phyloP scores from a whole-genome alignment of 805 yeast genomes.

The Monosporozyma yasuniensis region DNA sequence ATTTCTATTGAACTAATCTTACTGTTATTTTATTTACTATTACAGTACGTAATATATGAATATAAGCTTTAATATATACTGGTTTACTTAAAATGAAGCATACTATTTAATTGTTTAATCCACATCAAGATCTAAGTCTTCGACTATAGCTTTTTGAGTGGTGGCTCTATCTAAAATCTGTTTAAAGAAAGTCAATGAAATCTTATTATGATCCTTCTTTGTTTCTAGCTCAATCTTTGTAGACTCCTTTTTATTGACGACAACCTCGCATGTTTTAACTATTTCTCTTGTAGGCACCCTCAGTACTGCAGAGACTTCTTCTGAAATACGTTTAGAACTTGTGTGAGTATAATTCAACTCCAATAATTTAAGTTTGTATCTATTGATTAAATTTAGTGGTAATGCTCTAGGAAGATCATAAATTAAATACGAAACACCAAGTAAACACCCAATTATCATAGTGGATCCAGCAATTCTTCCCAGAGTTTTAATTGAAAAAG shows the following conservation, averaged over 20 bases:
- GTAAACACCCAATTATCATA: conserved; percentile 40
- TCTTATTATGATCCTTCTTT: conserved; percentile 15
- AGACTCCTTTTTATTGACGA: conserved; percentile 21
- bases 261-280: conserved; percentile 24
- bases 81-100: too few species aligned
- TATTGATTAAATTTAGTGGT: conserved; percentile 71
- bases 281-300: conserved; percentile 78
- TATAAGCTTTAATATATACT: not conserved
- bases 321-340: conserved; percentile 70
- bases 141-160: conserved; percentile 16
- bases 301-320: conserved; percentile 75
- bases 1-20: too few species aligned
- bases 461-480: conserved; percentile 48
- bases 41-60: not conserved
- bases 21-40: not conserved
- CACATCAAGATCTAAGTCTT: conserved; percentile 23
- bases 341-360: conserved; percentile 68
- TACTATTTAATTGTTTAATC: too few species aligned
- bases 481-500: conserved; percentile 31
- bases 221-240: conserved; percentile 21
- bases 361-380: conserved; percentile 53
- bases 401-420: conserved; percentile 83
- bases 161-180: conserved; percentile 17
- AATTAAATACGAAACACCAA: conserved; percentile 53
- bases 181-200: conserved; percentile 24